A percentile compares a stretch with the other conserved stretches of the same genome.
phyloP scores from a whole-genome alignment of 371 early-diverging fungal species.

The Mucor lusitanicus region DNA sequence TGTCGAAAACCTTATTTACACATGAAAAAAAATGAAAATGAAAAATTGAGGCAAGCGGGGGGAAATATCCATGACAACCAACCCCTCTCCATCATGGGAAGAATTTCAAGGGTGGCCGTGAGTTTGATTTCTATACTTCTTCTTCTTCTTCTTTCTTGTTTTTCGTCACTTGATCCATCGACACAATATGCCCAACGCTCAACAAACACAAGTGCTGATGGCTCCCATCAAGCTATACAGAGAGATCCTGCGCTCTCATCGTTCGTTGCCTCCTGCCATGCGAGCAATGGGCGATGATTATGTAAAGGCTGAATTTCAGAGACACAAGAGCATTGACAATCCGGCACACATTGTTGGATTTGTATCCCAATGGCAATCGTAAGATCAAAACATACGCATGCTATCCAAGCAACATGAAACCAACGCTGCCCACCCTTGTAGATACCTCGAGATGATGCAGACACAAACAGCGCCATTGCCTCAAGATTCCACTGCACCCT shows the following conservation, averaged over 20 bases:
- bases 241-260: slow-evolving; percentile 62
- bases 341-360: slow-evolving; percentile 71
- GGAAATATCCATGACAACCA: background rate
- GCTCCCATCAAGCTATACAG: slow-evolving; percentile 65
- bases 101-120: background rate
- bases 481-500: slow-evolving; percentile 28
- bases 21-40: slow-evolving; percentile 8
- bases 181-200: slow-evolving; percentile 11
- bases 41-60: background rate
- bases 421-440: slow-evolving; percentile 5
- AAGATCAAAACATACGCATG: slow-evolving; percentile 15
- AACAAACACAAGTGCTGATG: slow-evolving; percentile 34
- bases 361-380: slow-evolving; percentile 66
- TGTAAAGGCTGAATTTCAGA: slow-evolving; percentile 67
- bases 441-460: slow-evolving; percentile 34
- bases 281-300: slow-evolving; percentile 68
- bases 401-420: background rate
- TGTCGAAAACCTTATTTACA: background rate
- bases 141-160: background rate
- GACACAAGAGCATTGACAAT: slow-evolving; percentile 64
- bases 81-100: background rate
- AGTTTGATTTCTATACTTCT: background rate
- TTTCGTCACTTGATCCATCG: background rate
- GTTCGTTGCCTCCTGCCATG: slow-evolving; percentile 58
- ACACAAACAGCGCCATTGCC: slow-evolving; percentile 37